Evolutionary conservation across 164 flowering plant species (phyloP).

Genomic region (Warburgia ugandensis): DNA sequence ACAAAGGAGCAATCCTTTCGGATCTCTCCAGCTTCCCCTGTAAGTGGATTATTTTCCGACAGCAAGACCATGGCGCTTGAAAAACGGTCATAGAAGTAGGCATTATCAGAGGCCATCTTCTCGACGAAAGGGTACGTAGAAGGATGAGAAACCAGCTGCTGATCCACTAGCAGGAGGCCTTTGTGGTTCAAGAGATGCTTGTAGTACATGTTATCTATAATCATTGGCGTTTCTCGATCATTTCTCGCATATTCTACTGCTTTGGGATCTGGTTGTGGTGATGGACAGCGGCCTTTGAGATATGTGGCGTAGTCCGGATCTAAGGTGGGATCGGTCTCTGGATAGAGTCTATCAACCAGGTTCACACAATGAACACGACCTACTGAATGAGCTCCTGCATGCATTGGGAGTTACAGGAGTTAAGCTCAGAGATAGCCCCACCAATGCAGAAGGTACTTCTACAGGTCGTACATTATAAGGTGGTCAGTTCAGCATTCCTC

Average conservation of each 20-base stretch:
- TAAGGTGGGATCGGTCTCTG: conserved; percentile 66
- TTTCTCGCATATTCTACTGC: conserved; percentile 61
- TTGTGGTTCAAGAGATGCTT: conserved; percentile 59
- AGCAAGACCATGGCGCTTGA: conserved; percentile 39
- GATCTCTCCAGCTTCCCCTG: conserved; percentile 58
- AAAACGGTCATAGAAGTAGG: conserved; percentile 63
- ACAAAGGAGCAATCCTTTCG: conserved; percentile 72
- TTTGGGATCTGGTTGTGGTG: conserved; percentile 54
- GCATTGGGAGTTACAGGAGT: not conserved
- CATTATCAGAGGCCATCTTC: conserved; percentile 73
- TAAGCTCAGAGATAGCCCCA: too few relatives aligned
- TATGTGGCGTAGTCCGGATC: conserved; percentile 58
- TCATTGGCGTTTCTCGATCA: conserved; percentile 67
- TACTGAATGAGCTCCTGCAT: conserved; percentile 82
- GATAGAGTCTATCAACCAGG: conserved; percentile 68
- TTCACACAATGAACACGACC: conserved; percentile 80
- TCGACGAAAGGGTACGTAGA: conserved; percentile 49
- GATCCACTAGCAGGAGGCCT: conserved; percentile 62
- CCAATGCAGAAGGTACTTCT: too few relatives aligned
- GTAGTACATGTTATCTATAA: conserved; percentile 72
- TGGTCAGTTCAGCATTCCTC: not conserved
- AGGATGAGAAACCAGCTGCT: conserved; percentile 54
- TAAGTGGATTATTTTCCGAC: conserved; percentile 75
- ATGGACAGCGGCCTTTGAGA: conserved; percentile 64
- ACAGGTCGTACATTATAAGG: not conserved